Evolutionary conservation across 192 early-diverging fungal species (phyloP).

Genomic region (Backusella macrospora): DNA sequence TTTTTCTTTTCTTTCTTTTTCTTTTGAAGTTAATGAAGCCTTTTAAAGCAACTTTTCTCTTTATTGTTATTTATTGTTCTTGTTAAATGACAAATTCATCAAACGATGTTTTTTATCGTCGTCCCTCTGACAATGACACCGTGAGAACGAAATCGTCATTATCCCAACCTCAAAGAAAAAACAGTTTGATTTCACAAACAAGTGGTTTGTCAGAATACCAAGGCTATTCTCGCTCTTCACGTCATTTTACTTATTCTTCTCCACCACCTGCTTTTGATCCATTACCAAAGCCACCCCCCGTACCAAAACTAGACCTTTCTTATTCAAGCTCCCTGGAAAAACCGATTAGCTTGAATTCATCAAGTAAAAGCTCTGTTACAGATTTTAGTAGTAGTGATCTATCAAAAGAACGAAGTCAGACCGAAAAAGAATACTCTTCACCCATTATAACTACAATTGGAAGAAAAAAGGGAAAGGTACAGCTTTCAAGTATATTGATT

Average conservation of each 20-base stretch:
- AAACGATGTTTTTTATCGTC: background rate
- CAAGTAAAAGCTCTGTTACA: slow-evolving; percentile 12
- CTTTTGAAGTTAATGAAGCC: background rate
- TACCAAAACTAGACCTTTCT: slow-evolving; percentile 25
- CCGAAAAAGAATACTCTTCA: background rate
- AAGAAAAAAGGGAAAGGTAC: slow-evolving; percentile 35
- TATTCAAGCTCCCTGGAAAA: background rate
- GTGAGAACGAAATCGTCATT: background rate
- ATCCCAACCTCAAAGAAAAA: slow-evolving; percentile 6
- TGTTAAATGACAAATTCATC: slow-evolving; percentile 11
- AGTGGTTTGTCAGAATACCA: slow-evolving; percentile 19
- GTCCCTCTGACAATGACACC: background rate
- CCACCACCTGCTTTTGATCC: slow-evolving; percentile 18
- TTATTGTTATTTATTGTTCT: background rate
- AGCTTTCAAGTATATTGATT: background rate
- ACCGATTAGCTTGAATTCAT: background rate
- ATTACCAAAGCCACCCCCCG: slow-evolving; percentile 31
- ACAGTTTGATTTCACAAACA: background rate
- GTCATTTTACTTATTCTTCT: slow-evolving; percentile 26
- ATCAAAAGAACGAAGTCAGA: background rate
- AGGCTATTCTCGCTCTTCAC: slow-evolving; percentile 11
- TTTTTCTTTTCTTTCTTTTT: background rate
- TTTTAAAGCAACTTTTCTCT: background rate
- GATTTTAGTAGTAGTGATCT: background rate
- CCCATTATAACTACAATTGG: background rate